phyloP scores from a whole-genome alignment of 129 eudicot species.

The Tanacetum coccineum region DNA sequence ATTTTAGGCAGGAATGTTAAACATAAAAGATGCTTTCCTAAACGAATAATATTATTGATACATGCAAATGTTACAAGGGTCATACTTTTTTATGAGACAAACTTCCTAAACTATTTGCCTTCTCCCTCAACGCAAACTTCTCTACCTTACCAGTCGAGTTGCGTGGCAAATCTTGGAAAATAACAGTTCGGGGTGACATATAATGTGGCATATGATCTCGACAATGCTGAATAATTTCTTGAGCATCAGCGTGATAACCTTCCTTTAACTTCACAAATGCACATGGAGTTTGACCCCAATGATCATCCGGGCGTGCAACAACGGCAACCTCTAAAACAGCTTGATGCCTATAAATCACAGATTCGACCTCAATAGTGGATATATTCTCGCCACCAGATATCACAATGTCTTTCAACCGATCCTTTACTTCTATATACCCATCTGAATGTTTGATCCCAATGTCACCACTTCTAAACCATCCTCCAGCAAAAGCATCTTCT shows the following conservation, averaged over 20 bases:
- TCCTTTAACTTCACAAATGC: slow-evolving; percentile 7
- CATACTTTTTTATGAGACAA: not conserved
- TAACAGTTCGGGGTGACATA: slow-evolving; percentile 4
- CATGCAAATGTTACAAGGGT: not conserved
- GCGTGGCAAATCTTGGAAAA: slow-evolving; percentile 9
- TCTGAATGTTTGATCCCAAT: slow-evolving; percentile 10
- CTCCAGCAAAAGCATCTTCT: not conserved
- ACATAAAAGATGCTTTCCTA: not conserved
- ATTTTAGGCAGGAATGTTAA: not conserved
- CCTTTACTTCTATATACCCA: slow-evolving; percentile 7
- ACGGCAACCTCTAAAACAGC: slow-evolving; percentile 9
- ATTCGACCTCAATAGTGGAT: slow-evolving; percentile 9
- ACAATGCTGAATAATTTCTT: not conserved
- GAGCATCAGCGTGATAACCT: slow-evolving; percentile 10
- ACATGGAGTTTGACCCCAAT: slow-evolving; percentile 15
- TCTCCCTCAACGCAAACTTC: slow-evolving; percentile 2
- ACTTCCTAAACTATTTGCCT: not conserved
- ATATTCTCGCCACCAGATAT: slow-evolving; percentile 13
- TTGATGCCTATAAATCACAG: not conserved
- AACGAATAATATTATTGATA: too few species aligned
- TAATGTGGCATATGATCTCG: slow-evolving; percentile 11
- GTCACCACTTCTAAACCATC: slow-evolving; percentile 15
- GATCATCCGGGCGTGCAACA: slow-evolving; percentile 9
- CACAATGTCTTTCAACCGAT: slow-evolving; percentile 1
- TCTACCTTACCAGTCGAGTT: slow-evolving; percentile 1